Percentiles rank a stretch among this genome's conserved stretches.
phyloP scores from a whole-genome alignment of 371 early-diverging fungal species.

The Zopfochytrium polystomum region DNA sequence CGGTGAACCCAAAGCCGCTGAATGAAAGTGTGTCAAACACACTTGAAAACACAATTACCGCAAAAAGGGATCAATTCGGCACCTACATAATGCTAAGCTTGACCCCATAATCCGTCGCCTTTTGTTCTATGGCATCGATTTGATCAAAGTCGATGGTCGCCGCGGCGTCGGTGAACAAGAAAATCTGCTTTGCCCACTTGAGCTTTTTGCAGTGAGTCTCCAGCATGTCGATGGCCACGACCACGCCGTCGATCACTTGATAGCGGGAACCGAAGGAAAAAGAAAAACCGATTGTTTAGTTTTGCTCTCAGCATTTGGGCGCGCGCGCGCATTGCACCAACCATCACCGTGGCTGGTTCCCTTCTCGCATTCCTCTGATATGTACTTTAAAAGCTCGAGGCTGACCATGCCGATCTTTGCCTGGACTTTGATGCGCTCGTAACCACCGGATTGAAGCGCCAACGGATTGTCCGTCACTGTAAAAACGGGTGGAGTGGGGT shows the following conservation, averaged over 20 bases:
- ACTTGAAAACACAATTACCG: not conserved
- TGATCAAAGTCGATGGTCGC: conserved; percentile 51
- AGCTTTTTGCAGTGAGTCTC: conserved; percentile 54
- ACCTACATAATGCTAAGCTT: conserved; percentile 60
- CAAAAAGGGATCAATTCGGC: not conserved
- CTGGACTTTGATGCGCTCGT: conserved; percentile 27
- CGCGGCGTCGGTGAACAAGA: conserved; percentile 61
- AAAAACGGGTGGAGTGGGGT: not conserved
- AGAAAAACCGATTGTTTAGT: no score
- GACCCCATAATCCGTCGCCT: conserved; percentile 45
- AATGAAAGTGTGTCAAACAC: not conserved
- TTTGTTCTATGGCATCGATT: conserved; percentile 41
- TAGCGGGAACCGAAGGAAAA: conserved; percentile 20
- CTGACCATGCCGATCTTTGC: conserved; percentile 22
- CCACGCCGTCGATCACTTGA: conserved; percentile 58
- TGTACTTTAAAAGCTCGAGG: conserved; percentile 32
- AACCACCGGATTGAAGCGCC: conserved; percentile 20
- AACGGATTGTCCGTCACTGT: conserved; percentile 36
- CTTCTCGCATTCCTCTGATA: conserved; percentile 30
- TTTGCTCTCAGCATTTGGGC: not conserved
- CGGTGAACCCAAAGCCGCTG: conserved; percentile 50
- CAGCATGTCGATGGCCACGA: conserved; percentile 60
- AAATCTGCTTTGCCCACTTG: conserved; percentile 65
- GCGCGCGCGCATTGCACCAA: conserved; percentile 44
- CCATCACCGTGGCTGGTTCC: conserved; percentile 25